These are phyloP conservation scores for Chrysoporthe puriensis DNA, from an alignment of 2,329 filamentous ascomycete species.

Conservation along the genomic window DNA sequence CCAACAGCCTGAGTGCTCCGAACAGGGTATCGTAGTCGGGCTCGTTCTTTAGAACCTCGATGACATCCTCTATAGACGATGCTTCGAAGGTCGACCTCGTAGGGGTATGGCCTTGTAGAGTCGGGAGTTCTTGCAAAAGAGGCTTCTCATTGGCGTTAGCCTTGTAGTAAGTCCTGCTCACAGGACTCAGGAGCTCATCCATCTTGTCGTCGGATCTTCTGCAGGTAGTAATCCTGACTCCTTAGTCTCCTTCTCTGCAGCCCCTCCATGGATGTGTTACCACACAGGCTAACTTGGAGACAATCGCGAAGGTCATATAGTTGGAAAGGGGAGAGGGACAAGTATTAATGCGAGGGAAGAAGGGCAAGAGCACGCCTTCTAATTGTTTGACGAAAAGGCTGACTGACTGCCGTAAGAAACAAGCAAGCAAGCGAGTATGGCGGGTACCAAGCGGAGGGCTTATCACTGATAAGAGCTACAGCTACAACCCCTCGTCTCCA, in stretches of 20 bases:
- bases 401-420: background rate
- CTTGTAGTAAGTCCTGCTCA: slow-evolving; percentile 57
- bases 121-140: slow-evolving; percentile 44
- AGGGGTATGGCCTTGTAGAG: slow-evolving; percentile 24
- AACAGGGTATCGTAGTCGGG: slow-evolving; percentile 63
- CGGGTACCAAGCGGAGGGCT: slow-evolving; percentile 11
- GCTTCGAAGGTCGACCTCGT: slow-evolving; percentile 10
- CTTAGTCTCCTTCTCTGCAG: background rate
- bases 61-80: slow-evolving; percentile 51
- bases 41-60: slow-evolving; percentile 64
- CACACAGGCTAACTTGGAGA: background rate
- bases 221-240: background rate
- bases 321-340: background rate
- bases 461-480: slow-evolving; percentile 27
- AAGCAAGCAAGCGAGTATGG: background rate
- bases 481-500: slow-evolving; percentile 3
- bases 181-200: slow-evolving; percentile 59
- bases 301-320: background rate
- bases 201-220: slow-evolving; percentile 42
- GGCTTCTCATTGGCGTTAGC: slow-evolving; percentile 41
- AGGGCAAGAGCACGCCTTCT: background rate
- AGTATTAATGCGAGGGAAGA: background rate
- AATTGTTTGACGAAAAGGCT: background rate
- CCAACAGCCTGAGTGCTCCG: slow-evolving; percentile 56
- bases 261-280: background rate